Conservation (phyloP, 1,139 yeast species). For the Hemisphaericaspora lyxosophila region DNA sequence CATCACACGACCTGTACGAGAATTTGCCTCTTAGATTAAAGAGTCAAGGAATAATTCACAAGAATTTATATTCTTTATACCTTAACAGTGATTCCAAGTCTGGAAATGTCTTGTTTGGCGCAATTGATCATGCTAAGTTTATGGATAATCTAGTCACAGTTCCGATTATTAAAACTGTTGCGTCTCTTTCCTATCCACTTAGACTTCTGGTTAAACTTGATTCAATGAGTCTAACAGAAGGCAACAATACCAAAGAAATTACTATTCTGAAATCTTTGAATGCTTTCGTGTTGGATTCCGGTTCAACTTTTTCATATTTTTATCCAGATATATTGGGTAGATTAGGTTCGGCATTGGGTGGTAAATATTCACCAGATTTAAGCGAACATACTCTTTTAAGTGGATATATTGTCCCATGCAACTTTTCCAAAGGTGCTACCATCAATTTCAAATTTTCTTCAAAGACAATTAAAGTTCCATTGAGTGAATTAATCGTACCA, state of each 20-base stretch:
- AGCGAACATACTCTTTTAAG: too few species aligned
- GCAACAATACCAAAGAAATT: slow-evolving; percentile 8
- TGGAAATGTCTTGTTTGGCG: slow-evolving; percentile 31
- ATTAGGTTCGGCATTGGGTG: slow-evolving; percentile 30
- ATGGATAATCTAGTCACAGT: slow-evolving; percentile 25
- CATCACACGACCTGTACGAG: slow-evolving; percentile 27
- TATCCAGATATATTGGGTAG: slow-evolving; percentile 25
- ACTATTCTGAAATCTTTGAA: too few species aligned
- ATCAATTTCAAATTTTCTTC: slow-evolving; percentile 40
- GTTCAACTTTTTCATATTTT: slow-evolving; percentile 40
- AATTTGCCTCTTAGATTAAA: slow-evolving; percentile 34
- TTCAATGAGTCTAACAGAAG: slow-evolving; percentile 12
- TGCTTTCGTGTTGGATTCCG: slow-evolving; percentile 42
- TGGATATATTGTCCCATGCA: slow-evolving; percentile 26
- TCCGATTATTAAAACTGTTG: slow-evolving; percentile 10
- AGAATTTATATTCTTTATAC: slow-evolving; percentile 53
- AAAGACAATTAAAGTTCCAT: slow-evolving; percentile 36
- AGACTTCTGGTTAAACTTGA: slow-evolving; percentile 17
- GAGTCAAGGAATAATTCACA: slow-evolving; percentile 47
- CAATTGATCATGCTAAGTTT: slow-evolving; percentile 51
- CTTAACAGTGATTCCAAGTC: slow-evolving; percentile 31
- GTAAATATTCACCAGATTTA: slow-evolving; percentile 16
- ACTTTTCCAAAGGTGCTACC: slow-evolving; percentile 6
- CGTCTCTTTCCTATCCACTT: slow-evolving; percentile 9
- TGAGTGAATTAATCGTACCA: slow-evolving; percentile 24